phyloP scores from a whole-genome alignment of 1,284 basidiomycete species.

The Marasmius oreades region DNA sequence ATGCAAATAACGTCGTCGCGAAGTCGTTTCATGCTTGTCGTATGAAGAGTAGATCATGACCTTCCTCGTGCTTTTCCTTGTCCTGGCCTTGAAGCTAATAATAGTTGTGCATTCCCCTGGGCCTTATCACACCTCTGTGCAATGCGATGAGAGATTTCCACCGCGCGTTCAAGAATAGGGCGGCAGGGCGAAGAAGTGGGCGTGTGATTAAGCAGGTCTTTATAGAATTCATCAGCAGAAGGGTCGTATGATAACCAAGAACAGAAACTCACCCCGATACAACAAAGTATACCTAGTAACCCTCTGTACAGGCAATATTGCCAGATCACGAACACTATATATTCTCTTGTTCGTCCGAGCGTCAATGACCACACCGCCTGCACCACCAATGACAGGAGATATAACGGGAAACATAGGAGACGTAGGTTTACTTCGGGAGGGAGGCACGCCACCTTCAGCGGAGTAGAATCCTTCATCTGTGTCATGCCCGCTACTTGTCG shows the following conservation, averaged over 20 bases:
- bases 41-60: too few species aligned
- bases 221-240: neutral
- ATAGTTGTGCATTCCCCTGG: slow-evolving; percentile 26
- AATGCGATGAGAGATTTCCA: slow-evolving; percentile 23
- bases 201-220: slow-evolving; percentile 27
- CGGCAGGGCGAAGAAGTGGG: slow-evolving; percentile 21
- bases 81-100: neutral
- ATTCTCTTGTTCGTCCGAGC: slow-evolving; percentile 7
- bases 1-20: too few species aligned
- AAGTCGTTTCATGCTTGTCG: too few species aligned
- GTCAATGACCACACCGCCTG: neutral
- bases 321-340: slow-evolving; percentile 28
- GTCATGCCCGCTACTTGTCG: neutral
- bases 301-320: slow-evolving; percentile 31
- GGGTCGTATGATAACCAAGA: neutral
- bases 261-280: slow-evolving; percentile 28
- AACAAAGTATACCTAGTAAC: slow-evolving; percentile 31
- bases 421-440: neutral
- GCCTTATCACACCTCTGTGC: slow-evolving; percentile 29
- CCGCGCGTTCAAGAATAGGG: slow-evolving; percentile 23
- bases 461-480: slow-evolving; percentile 3
- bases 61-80: neutral
- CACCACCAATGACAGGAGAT: too few species aligned
- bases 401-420: neutral
- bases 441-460: neutral